These are phyloP conservation scores for Botrytis cinerea DNA, from an alignment of 2,329 filamentous ascomycete species.

Conservation along the genomic window DNA sequence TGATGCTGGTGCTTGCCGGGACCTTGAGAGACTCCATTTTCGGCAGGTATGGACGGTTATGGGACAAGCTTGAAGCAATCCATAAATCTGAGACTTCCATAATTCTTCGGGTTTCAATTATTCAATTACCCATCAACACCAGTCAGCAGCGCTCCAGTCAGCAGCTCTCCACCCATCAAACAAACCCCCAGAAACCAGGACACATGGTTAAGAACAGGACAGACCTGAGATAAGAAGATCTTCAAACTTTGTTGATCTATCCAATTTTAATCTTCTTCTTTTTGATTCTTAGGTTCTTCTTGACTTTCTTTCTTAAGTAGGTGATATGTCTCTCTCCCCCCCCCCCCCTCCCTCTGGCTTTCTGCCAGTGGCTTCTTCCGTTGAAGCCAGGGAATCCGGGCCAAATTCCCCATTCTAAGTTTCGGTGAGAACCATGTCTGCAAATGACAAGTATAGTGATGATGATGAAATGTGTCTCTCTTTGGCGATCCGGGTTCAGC, in stretches of 20 bases:
- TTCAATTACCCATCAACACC: neutral
- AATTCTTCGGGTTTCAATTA: neutral
- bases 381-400: neutral
- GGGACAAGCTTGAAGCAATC: neutral
- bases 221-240: neutral
- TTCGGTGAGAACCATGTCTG: constrained; percentile 4
- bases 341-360: neutral
- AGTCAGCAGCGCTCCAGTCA: neutral
- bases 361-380: neutral
- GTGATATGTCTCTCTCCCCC: neutral
- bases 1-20: neutral
- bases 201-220: neutral
- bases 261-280: constrained; percentile 13
- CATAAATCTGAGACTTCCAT: neutral
- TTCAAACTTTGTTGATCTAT: neutral
- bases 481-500: neutral
- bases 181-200: neutral
- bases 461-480: constrained; percentile 13
- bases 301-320: neutral
- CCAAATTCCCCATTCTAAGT: neutral
- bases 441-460: neutral
- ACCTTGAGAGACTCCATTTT: neutral
- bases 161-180: neutral
- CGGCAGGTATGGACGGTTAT: neutral
- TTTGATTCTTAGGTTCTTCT: constrained; percentile 2